Conservation (phyloP, 129 eudicot species). For the Daucus carota region DNA sequence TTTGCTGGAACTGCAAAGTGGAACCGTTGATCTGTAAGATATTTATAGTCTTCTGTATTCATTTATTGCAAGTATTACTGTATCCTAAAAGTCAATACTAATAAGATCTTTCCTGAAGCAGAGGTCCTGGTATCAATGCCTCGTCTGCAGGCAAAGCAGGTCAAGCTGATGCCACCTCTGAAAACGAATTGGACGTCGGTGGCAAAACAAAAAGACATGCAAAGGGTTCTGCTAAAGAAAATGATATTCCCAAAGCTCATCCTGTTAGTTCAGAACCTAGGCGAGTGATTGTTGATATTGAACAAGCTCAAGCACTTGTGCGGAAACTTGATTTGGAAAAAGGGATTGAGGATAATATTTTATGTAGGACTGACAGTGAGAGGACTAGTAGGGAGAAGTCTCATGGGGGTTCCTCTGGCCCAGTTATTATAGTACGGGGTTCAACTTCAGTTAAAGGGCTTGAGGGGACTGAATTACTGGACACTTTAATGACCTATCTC, state of each 20-base stretch:
- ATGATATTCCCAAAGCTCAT: slow-evolving; percentile 76
- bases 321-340: slow-evolving; percentile 86
- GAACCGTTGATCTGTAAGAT: slow-evolving; percentile 72
- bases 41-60: not conserved
- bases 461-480: slow-evolving; percentile 89
- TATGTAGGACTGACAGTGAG: slow-evolving; percentile 67
- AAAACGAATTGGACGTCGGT: slow-evolving; percentile 59
- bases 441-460: slow-evolving; percentile 77
- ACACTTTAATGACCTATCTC: slow-evolving; percentile 83
- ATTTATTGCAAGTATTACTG: not conserved
- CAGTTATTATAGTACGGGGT: slow-evolving; percentile 77
- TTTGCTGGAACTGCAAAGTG: slow-evolving; percentile 77
- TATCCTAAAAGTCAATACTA: slow-evolving; percentile 6
- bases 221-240: slow-evolving; percentile 32
- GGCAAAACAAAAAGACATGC: slow-evolving; percentile 65
- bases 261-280: slow-evolving; percentile 78
- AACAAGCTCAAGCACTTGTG: slow-evolving; percentile 79
- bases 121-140: slow-evolving; percentile 73
- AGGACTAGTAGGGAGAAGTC: slow-evolving; percentile 70
- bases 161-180: slow-evolving; percentile 64
- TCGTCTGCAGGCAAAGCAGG: slow-evolving; percentile 53
- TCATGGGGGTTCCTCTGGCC: slow-evolving; percentile 71
- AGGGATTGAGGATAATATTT: slow-evolving; percentile 78
- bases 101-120: slow-evolving; percentile 28
- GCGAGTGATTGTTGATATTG: slow-evolving; percentile 62